A percentile compares a stretch with the other conserved stretches of the same genome.
phyloP scores from a whole-genome alignment of 345 rosid species.

The Eutrema japonicum region DNA sequence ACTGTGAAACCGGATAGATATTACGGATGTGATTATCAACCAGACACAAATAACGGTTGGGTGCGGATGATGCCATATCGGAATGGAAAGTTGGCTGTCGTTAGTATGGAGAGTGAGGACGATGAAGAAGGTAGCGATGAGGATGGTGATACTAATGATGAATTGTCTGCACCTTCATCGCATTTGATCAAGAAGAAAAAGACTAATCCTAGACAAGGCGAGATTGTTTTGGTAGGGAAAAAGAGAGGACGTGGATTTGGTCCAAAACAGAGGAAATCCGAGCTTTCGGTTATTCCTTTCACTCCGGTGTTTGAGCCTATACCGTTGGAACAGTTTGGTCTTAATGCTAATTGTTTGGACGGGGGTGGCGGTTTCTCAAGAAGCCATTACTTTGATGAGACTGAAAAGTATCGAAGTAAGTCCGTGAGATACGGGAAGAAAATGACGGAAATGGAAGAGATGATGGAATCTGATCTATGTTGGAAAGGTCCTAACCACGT shows the following conservation, averaged over 20 bases:
- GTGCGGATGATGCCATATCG: conserved; percentile 41
- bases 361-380: conserved; percentile 17
- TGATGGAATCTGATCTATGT: conserved; percentile 50
- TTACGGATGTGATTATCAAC: conserved; percentile 30
- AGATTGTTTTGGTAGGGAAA: conserved; percentile 26
- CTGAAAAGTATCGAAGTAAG: conserved; percentile 42
- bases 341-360: conserved; percentile 28
- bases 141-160: conserved; percentile 23
- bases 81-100: neutral
- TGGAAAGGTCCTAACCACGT: conserved; percentile 49
- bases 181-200: conserved; percentile 39
- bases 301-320: conserved; percentile 45
- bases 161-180: conserved; percentile 58
- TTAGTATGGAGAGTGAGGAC: conserved; percentile 46
- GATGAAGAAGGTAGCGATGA: conserved; percentile 12
- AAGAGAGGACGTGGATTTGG: conserved; percentile 31
- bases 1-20: conserved; percentile 32
- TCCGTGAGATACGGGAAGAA: conserved; percentile 35
- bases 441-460: conserved; percentile 49
- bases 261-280: conserved; percentile 29
- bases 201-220: neutral
- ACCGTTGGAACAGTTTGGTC: conserved; percentile 48
- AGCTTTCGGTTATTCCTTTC: conserved; percentile 64
- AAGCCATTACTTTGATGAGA: conserved; percentile 38
- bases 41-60: conserved; percentile 27